Conservation (phyloP, 2,329 filamentous ascomycete species). For the Didymella arachidicola region DNA sequence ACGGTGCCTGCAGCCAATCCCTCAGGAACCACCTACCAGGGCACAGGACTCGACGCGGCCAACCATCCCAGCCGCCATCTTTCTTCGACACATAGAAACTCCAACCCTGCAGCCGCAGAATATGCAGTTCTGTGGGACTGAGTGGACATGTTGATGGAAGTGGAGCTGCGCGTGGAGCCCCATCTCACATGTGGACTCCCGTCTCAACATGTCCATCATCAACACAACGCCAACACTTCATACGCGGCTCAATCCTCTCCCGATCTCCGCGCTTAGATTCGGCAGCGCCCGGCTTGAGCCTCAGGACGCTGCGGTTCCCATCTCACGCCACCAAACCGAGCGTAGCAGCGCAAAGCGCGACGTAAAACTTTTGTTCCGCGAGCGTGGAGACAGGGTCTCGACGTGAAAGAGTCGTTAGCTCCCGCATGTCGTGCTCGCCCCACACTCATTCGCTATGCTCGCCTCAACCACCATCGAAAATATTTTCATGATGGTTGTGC, state of each 20-base stretch:
- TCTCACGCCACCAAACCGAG: constrained; percentile 10
- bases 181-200: constrained; percentile 9
- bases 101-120: constrained; percentile 1
- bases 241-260: not conserved
- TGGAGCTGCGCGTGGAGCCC: constrained; percentile 7
- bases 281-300: constrained; percentile 18
- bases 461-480: constrained; percentile 29
- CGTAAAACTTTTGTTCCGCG: constrained; percentile 9
- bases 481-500: constrained; percentile 9
- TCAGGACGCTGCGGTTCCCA: constrained; percentile 8
- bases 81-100: constrained; percentile 10
- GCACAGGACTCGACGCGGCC: not conserved
- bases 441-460: constrained; percentile 22
- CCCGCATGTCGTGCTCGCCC: constrained; percentile 36
- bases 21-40: not conserved
- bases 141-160: constrained; percentile 5
- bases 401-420: constrained; percentile 18
- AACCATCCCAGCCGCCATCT: not conserved
- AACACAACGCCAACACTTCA: not conserved
- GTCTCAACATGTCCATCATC: not conserved
- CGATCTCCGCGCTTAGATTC: constrained; percentile 9
- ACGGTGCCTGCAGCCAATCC: not conserved
- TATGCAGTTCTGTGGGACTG: not conserved
- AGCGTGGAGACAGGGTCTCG: constrained; percentile 8
- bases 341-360: constrained; percentile 12